Base-by-base conservation (phyloP, 768 basidiomycete genomes). In the Xerocomus potaroensis region DNA sequence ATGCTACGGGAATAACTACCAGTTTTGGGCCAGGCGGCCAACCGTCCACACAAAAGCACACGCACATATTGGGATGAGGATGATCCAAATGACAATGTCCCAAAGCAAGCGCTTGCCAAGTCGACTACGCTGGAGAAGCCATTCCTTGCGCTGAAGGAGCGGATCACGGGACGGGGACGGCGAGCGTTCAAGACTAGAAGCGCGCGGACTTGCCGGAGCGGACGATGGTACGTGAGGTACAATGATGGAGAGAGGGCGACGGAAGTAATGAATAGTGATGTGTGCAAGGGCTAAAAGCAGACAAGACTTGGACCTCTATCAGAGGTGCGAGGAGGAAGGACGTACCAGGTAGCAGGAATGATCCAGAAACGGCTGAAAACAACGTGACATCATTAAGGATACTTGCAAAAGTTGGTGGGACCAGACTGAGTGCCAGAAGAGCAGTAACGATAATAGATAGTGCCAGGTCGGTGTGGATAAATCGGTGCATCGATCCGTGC, bases 101-200 rank as follows among this genome's bases (percentile, higher is more conserved):
- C 91, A 93, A 14, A 84, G 64, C 31, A 95, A 68, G 24, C 93
- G 75, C 54, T 79, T 79, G 31, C 80, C 79, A 35, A 83, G 74
- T 55, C 91, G 78, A 37, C 77, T 74, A 45, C 78, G 78, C 67
- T 96, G 93, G 49, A 97, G 69, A 33, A 82, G 81, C 37, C 80
- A 73, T 66, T 97, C 93, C 69, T 97, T 97, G 50, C 87, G 76
- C 56, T 87, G 81, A 26, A 97, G 69, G 18, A 97, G 78, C 47
- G 87, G 83, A 59, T 89, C 86, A 16, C 72, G 66, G 12, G 71
- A 65, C 32, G 72, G 57, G 31, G 51, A 66, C 16, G 50, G 56
- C 31, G 56, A 57, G 12, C 52, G 48, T 21, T 52, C 59, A 12
- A 37, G 43, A 45, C 36, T 55, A 42, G 48, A 58, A 4, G 35